Conservation (phyloP, 2,329 filamentous ascomycete genomes). For the Aspergillus japonicus region DNA sequence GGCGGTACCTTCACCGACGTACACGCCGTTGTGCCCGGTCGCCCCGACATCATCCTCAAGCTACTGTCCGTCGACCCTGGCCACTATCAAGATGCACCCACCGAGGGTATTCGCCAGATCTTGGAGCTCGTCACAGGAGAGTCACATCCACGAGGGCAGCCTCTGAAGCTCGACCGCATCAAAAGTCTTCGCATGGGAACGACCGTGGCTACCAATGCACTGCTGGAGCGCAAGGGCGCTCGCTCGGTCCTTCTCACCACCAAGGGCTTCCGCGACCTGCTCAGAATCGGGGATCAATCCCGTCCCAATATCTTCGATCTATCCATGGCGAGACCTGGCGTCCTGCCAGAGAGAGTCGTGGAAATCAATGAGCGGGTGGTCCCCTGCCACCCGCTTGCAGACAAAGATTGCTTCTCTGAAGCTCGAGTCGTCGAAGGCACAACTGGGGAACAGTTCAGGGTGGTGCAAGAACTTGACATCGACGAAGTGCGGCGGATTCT, state of each 20-base stretch:
- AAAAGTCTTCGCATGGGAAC: slow-evolving; percentile 81
- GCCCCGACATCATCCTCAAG: slow-evolving; percentile 40
- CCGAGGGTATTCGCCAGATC: slow-evolving; percentile 79
- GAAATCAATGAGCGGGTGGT: slow-evolving; percentile 88
- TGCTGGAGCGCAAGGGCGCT: slow-evolving; percentile 87
- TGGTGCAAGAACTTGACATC: slow-evolving; percentile 60
- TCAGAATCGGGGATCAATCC: slow-evolving; percentile 87
- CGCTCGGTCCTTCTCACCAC: slow-evolving; percentile 84
- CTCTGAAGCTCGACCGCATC: slow-evolving; percentile 36
- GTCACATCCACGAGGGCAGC: slow-evolving; percentile 35
- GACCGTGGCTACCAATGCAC: slow-evolving; percentile 85
- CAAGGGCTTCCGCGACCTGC: slow-evolving; percentile 80
- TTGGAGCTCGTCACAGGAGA: slow-evolving; percentile 39
- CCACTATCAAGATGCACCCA: slow-evolving; percentile 56
- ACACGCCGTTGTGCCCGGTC: slow-evolving; percentile 38
- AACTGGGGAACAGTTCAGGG: slow-evolving; percentile 64
- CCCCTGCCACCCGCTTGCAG: slow-evolving; percentile 59
- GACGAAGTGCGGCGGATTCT: slow-evolving; percentile 59
- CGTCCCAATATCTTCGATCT: slow-evolving; percentile 88
- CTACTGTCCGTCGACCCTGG: slow-evolving; percentile 41
- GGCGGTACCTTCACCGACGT: slow-evolving; percentile 44
- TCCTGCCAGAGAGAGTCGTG: slow-evolving; percentile 77
- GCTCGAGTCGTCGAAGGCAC: slow-evolving; percentile 60
- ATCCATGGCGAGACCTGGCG: slow-evolving; percentile 79
- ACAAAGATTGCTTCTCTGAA: slow-evolving; percentile 71